Percentiles rank a stretch among this genome's conserved stretches.
Conservation (phyloP, 2,329 filamentous ascomycete genomes). For the Neobulgaria alba region DNA sequence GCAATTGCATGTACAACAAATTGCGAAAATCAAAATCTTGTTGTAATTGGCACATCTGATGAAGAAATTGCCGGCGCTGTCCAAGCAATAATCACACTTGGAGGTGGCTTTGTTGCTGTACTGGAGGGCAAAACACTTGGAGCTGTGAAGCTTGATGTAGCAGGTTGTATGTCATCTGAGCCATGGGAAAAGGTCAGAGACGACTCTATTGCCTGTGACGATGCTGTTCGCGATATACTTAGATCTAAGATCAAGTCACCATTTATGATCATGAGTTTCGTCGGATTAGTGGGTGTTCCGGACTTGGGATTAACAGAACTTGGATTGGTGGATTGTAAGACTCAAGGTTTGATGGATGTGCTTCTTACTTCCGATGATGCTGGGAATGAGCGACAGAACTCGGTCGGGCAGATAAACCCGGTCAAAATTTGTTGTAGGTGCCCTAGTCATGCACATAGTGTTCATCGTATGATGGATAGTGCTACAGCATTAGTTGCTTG, state of each 20-base stretch:
- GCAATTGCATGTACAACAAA: conserved; percentile 23
- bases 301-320: no score
- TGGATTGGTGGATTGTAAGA: no score
- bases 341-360: no score
- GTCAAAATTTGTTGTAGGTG: no score
- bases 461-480: no score
- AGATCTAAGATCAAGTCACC: conserved; percentile 17
- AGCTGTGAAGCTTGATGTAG: conserved; percentile 18
- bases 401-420: no score
- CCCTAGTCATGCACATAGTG: no score
- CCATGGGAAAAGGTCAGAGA: conserved; percentile 15
- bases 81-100: conserved; percentile 6
- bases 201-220: conserved; percentile 13
- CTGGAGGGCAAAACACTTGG: conserved; percentile 9
- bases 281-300: no score
- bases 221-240: conserved; percentile 7
- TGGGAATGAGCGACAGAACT: no score
- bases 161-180: conserved; percentile 19
- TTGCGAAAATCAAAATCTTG: conserved; percentile 23
- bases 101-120: conserved; percentile 18
- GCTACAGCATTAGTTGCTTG: no score
- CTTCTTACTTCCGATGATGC: no score
- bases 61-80: conserved; percentile 17
- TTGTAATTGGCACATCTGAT: conserved; percentile 18
- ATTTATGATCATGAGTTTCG: conserved; percentile 23